Evolutionary conservation across 257 asterid species (phyloP), one percentile per base, ranked within the genome.

Genomic region (Gentiana dahurica): DNA sequence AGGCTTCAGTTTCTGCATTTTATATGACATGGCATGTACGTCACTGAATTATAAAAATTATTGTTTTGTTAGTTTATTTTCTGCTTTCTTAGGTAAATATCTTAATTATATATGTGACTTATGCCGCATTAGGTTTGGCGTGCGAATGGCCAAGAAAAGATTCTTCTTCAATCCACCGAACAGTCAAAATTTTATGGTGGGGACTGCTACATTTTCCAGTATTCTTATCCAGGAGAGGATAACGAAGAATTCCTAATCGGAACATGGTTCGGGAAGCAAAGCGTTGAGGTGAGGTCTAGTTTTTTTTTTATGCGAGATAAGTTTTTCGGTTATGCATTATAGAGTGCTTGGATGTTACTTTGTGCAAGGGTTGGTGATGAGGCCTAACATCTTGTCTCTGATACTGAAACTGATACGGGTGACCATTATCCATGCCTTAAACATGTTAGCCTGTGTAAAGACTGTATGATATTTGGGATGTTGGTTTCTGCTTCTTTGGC

Each of bases 161-260:
- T 76, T 69, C 86, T 84, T 76, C 94, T 93, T 70, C 62, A 72
- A 53, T 75, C 67, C 62, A 65, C 87, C 7, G 94, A 89, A 49
- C 96, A 86, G 80, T 83, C 95, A 58, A 93, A 86, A 67, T 93
- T 93, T 64, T 89, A 86, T 63, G 73, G 95, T 77, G 99, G 99
- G 69, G 99, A 93, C 75, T 93, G 96, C 68, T 93, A 79, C 68
- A 80, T 93, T 68, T 89, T 86, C 63, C 94, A 89, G 57, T 93
- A 93, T 78, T 76, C 95, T 64, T 93, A 82, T 76, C 77, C 99
- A 5, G 99, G 96, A 62, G 97, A 93, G 56, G 97, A 84, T 54
- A 93, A 77, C 45, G 99, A 93, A 59, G 99, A 93, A 53, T 72
- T 71, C 62, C 82, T 93, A 32, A 77, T 93, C 12, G 99, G 99